Conservation (phyloP, 1,284 basidiomycete species). For the Ustilago shanxiensis region DNA sequence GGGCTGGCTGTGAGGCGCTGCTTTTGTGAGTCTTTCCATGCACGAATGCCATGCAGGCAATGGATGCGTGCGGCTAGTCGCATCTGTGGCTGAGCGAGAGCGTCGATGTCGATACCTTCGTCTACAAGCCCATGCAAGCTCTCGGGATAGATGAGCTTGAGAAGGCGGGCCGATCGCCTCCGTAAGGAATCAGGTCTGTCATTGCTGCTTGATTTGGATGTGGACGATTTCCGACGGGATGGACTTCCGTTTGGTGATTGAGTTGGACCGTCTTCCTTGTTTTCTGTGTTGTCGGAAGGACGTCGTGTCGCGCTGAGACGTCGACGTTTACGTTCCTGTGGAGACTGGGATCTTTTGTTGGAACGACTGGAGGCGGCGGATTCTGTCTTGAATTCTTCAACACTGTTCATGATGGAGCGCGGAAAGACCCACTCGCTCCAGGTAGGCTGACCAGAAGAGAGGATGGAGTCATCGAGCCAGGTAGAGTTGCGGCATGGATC, state of each 20-base stretch:
- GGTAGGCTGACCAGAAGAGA: conserved; percentile 28
- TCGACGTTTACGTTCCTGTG: conserved; percentile 32
- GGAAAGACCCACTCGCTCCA: conserved; percentile 50
- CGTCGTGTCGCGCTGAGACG: conserved; percentile 7
- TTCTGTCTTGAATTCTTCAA: conserved; percentile 32
- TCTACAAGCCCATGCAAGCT: conserved; percentile 36
- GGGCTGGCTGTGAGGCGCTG: conserved; percentile 39
- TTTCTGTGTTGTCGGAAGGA: not conserved
- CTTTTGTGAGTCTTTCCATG: conserved; percentile 48
- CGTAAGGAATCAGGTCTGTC: conserved; percentile 34
- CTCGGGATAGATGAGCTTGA: conserved; percentile 44
- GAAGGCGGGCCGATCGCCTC: conserved; percentile 36
- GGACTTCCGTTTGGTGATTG: conserved; percentile 10
- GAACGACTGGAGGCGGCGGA: not conserved
- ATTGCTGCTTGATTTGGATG: conserved; percentile 12
- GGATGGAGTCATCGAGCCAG: conserved; percentile 38
- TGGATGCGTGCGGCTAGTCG: conserved; percentile 45
- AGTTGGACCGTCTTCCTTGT: not conserved
- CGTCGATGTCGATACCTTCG: conserved; percentile 36
- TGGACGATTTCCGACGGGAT: conserved; percentile 19
- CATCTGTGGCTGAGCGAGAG: conserved; percentile 27
- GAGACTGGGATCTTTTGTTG: conserved; percentile 1
- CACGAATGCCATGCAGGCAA: conserved; percentile 47
- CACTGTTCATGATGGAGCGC: conserved; percentile 27
- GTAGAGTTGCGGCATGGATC: conserved; percentile 21